Base-by-base conservation (phyloP, 176 grass and related monocot genomes). In the Elymus sibiricus region DNA sequence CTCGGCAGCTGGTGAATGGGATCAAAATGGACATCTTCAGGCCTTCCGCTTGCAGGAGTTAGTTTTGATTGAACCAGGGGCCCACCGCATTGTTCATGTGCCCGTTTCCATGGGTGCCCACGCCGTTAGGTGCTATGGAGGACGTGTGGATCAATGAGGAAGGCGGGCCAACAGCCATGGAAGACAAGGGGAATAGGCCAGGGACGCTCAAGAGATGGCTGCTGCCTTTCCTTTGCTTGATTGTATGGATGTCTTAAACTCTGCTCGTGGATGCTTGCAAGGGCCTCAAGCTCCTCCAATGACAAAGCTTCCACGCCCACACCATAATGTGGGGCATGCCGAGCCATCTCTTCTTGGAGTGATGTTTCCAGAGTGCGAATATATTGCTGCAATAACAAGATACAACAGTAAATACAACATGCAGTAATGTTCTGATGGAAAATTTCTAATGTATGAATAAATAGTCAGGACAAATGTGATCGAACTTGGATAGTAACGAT, bases 311-410 rank as follows among this genome's bases (percentile, higher is more conserved):
- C 97, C 35, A 99, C 22, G 2, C 94, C 94, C 4, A 85, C 92
- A 70, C 97, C 94, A 63, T 96, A 99, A n/a, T 96, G 62, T 43
- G 90, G 94, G 46, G 92, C 97, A 90, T 99, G 94, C 60, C 94
- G 87, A 15, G 85, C 60, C 94, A 99, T 99, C 92, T 96, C 94
- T 87, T 99, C 97, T 86, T 93, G 92, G 31, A 99, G 84, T 68
- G 94, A 96, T 9, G 87, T 88, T 90, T 99, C 94, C 16, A 99
- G 90, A 17, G 94, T 94, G 67, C 51, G 75, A 69, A 99, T 99
- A 74, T 94, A 99, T 99, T 96, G 94, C 97, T 99, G 93, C 83
- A 82, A 90, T 59, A 85, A 74, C 24, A 84, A 74, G 75, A 90
- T 51, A 35, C 2, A 42, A 43, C 64, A 70, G 49, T 85, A 88